phyloP scores from a whole-genome alignment of 768 basidiomycete genomes.

The Naganishia kalamii region DNA sequence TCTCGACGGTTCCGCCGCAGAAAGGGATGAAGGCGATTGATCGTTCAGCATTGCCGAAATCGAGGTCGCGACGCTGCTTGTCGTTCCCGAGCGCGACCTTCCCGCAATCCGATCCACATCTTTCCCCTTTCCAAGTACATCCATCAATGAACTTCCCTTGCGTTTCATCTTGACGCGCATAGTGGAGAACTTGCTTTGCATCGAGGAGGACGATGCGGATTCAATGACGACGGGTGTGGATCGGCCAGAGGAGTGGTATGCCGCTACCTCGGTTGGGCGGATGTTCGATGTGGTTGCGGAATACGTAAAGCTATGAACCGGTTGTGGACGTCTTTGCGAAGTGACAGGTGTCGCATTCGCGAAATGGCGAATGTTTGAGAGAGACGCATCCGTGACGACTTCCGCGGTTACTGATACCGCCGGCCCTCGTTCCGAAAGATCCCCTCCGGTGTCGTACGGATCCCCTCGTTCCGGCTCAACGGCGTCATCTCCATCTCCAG shows the following conservation, averaged over 20 bases:
- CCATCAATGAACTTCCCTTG: slow-evolving; percentile 6
- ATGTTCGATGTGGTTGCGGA: background rate
- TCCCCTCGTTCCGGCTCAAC: too few relatives aligned
- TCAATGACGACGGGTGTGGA: background rate
- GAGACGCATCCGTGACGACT: too few relatives aligned
- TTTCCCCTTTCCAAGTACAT: background rate
- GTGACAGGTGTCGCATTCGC: background rate
- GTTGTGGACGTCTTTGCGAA: background rate
- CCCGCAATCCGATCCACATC: background rate
- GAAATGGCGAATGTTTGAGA: too few relatives aligned
- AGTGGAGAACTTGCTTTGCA: background rate
- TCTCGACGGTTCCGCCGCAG: background rate
- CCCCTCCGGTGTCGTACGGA: too few relatives aligned
- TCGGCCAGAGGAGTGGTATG: background rate
- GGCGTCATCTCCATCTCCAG: too few relatives aligned
- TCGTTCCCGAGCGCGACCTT: background rate
- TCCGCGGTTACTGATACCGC: too few relatives aligned
- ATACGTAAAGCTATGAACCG: background rate
- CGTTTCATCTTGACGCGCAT: slow-evolving; percentile 13
- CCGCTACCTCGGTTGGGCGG: background rate
- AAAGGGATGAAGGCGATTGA: background rate
- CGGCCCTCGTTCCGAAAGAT: too few relatives aligned
- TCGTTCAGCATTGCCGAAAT: too few relatives aligned
- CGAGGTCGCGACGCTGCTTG: background rate
- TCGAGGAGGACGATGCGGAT: background rate